Conservation (phyloP, 495 filamentous ascomycete genomes). For the Penicillium goetzii region DNA sequence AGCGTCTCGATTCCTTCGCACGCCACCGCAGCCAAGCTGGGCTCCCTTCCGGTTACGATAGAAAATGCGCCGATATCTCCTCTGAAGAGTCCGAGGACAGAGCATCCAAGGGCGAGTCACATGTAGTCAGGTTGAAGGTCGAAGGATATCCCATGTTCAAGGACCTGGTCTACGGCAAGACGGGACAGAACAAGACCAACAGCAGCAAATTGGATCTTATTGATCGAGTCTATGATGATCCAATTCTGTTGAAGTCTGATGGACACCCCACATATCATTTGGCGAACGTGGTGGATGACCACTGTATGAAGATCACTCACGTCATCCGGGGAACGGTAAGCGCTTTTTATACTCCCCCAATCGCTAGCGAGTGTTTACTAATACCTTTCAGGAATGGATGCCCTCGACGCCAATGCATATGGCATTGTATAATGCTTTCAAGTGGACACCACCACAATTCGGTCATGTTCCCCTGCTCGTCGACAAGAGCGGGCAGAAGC, state of each 20-base stretch:
- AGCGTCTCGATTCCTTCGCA: slow-evolving; percentile 68
- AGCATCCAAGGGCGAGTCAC: slow-evolving; percentile 66
- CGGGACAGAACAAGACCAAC: slow-evolving; percentile 52
- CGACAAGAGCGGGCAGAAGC: slow-evolving; percentile 73
- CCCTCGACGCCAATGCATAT: slow-evolving; percentile 89
- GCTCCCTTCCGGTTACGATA: slow-evolving; percentile 71
- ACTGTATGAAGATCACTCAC: slow-evolving; percentile 91
- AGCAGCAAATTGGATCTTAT: slow-evolving; percentile 47
- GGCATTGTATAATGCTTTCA: slow-evolving; percentile 83
- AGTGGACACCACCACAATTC: slow-evolving; percentile 81
- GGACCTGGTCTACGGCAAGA: slow-evolving; percentile 78
- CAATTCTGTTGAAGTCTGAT: slow-evolving; percentile 86
- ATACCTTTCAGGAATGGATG: slow-evolving; percentile 75
- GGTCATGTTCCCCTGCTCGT: slow-evolving; percentile 88
- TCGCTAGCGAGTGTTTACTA: slow-evolving; percentile 3
- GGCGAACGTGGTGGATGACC: slow-evolving; percentile 95
- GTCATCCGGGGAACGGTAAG: slow-evolving; percentile 84
- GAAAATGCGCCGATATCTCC: slow-evolving; percentile 71
- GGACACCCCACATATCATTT: slow-evolving; percentile 94
- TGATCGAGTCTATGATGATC: slow-evolving; percentile 67
- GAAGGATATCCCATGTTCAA: slow-evolving; percentile 61
- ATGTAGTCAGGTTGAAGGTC: slow-evolving; percentile 76
- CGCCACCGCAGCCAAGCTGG: slow-evolving; percentile 60
- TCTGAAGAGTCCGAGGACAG: slow-evolving; percentile 68
- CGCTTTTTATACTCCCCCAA: slow-evolving; percentile 8